Base-by-base conservation (phyloP, 495 filamentous ascomycete species). In the Hypoxylon fragiforme region DNA sequence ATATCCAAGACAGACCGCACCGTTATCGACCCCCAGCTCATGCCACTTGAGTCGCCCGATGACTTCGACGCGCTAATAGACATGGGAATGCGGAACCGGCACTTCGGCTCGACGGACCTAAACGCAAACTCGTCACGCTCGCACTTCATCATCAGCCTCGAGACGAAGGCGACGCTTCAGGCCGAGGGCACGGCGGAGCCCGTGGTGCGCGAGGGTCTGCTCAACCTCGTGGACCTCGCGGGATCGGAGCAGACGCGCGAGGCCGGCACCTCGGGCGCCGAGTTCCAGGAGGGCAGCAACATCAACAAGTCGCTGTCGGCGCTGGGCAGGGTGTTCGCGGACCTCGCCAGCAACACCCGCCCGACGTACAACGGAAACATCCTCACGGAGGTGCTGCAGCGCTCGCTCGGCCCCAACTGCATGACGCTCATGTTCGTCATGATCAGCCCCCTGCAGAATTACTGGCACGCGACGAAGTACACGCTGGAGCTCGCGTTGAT, bases 401-500 rank as follows among this genome's bases (percentile, higher is more conserved):
- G 88, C 57, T 96, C 91, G 3, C 81, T 97, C 0, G 89, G 92
- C 22, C 90, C 90, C 12, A 95, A 96, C 70, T 90, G 87, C 53
- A 96, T 96, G 77, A 97, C 92, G 12, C 85, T 97, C 57, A 98
- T 97, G 94, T 94, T 98, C 62, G 88, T 97, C 71, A 97, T 96
- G 90, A 86, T 95, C 61, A 91, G 85, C 68, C 92, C 91, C 19
- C 70, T 96, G 46, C 83, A 89, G 76, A 86, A 84, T 1, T 89
- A 97, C 74, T 74, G 95, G 40, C 81, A 80, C 35, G 91, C 96
- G 74, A 96, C 91, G 7, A 82, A 96, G 74, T 91, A 91, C 19
- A 92, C 89, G 67, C 81, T 97, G 67, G 85, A 91, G 63, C 95
- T 96, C 72, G 94, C 92, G 16, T 92, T 88, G 3, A 96, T 94